Evolutionary conservation across 441 rosid genomes (phyloP), one percentile per base, ranked within the genome.

Genomic region (Syzygium syzygioides): DNA sequence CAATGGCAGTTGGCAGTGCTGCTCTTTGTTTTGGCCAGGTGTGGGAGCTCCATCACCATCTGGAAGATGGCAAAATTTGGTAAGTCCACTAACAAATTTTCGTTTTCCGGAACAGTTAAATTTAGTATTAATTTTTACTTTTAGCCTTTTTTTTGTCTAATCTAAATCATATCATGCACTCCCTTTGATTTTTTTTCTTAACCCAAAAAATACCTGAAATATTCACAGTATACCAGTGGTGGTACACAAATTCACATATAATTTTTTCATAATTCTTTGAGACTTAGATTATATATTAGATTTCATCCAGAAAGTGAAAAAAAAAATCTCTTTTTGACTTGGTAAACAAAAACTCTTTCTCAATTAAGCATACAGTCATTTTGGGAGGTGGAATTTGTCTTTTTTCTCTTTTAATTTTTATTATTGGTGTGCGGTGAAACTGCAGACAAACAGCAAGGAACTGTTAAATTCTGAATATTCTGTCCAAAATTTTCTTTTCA

Each of bases 11-110:
- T 71, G 52, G 83, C 83, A 71, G 93, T 96, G 62, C 89, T 95
- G 92, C 91, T 98, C 91, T 96, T 96, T 88, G 95, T 95, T 57
- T 86, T 95, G 92, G 99, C 99, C 50, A 94, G 96, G 90, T 93
- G 96, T 92, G 99, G 98, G 91, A 95, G 92, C 95, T 97, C 96
- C 91, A 95, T 98, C 30, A 97, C 99, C 90, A 91, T 98, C 86
- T 98, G 99, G 99, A 96, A 96, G 90, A 95, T 96, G 93, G 93
- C 96, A 87, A 98, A 85, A 62, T 66, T 88, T 85, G 89, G 89
- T 88, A 34, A 62, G 84, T 18, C 60, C 45, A 0, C 52, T 20
- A 3, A 37, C 15, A 4, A 37, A 37, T 37, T 71, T 71, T 45
- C 15, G 0, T 1, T 71, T 71, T 37, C 23, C 11, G 80, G 80